A percentile compares a stretch with the other conserved stretches of the same genome.
Conservation (phyloP, 2,329 filamentous ascomycete genomes). For the Didymella pomorum region DNA sequence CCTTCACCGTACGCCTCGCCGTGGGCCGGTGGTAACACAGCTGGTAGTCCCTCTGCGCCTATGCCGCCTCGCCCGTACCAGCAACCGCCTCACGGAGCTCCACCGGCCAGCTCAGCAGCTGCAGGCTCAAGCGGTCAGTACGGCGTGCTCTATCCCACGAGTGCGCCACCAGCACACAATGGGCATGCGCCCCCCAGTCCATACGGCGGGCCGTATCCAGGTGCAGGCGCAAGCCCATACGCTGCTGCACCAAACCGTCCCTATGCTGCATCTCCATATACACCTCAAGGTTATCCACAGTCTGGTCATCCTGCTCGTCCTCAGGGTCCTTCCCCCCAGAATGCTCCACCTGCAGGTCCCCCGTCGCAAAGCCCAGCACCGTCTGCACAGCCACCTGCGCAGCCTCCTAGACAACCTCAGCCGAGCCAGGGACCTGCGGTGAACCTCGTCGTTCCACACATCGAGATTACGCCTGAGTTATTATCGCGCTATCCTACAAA, state of each 20-base stretch:
- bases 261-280: slow-evolving; percentile 37
- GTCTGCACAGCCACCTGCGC: slow-evolving; percentile 19
- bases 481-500: slow-evolving; percentile 43
- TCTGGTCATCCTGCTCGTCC: slow-evolving; percentile 30
- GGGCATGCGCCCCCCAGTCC: slow-evolving; percentile 31
- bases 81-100: slow-evolving; percentile 35
- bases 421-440: slow-evolving; percentile 8
- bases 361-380: slow-evolving; percentile 15
- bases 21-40: slow-evolving; percentile 45
- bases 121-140: slow-evolving; percentile 42
- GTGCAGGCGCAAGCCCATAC: slow-evolving; percentile 43
- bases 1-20: slow-evolving; percentile 49
- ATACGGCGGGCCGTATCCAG: slow-evolving; percentile 43
- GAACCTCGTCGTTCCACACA: slow-evolving; percentile 10
- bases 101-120: slow-evolving; percentile 31
- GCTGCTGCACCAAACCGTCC: slow-evolving; percentile 32
- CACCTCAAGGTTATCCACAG: slow-evolving; percentile 32
- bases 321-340: slow-evolving; percentile 21
- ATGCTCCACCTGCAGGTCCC: slow-evolving; percentile 10
- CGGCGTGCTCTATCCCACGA: slow-evolving; percentile 46
- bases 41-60: slow-evolving; percentile 36
- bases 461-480: slow-evolving; percentile 28
- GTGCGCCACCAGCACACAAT: slow-evolving; percentile 37
- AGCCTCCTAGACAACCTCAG: slow-evolving; percentile 15
- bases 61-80: slow-evolving; percentile 45